Percentiles rank a stretch among this genome's conserved stretches.
phyloP scores from a whole-genome alignment of 1,284 basidiomycete species.

The Trichosporon ovoides region DNA sequence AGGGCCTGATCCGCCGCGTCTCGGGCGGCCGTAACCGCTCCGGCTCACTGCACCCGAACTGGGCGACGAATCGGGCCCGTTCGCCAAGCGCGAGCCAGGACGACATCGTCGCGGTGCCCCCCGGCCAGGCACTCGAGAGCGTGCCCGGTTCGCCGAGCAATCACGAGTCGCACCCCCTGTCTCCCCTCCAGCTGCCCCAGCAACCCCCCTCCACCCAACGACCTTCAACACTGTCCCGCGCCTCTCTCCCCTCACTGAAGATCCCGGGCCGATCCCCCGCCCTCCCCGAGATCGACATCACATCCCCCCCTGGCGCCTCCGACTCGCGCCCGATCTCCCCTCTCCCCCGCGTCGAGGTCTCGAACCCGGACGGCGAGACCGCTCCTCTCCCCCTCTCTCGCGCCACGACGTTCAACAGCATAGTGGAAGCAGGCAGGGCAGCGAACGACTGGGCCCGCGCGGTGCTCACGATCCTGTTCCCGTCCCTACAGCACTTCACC shows the following conservation, averaged over 20 bases:
- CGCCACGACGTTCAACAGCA: conserved; percentile 86
- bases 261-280: not conserved
- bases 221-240: no score
- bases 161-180: not conserved
- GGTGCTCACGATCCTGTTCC: conserved; percentile 58
- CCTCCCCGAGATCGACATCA: not conserved
- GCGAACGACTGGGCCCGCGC: conserved; percentile 22
- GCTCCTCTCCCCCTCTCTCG: conserved; percentile 74
- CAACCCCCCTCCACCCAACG: no score
- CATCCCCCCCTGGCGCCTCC: no score
- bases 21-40: not conserved
- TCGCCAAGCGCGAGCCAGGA: not conserved
- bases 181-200: not conserved
- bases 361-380: conserved; percentile 11
- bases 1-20: not conserved
- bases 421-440: conserved; percentile 69
- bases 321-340: not conserved
- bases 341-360: not conserved
- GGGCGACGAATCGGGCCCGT: not conserved
- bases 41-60: not conserved
- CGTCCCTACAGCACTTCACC: conserved; percentile 71
- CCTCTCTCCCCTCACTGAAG: no score
- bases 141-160: conserved; percentile 5
- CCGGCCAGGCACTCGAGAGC: not conserved
- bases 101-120: not conserved